Percentiles rank a stretch among this genome's conserved stretches.
Conservation (phyloP, 495 filamentous ascomycete genomes). For the Tuber brumale region DNA sequence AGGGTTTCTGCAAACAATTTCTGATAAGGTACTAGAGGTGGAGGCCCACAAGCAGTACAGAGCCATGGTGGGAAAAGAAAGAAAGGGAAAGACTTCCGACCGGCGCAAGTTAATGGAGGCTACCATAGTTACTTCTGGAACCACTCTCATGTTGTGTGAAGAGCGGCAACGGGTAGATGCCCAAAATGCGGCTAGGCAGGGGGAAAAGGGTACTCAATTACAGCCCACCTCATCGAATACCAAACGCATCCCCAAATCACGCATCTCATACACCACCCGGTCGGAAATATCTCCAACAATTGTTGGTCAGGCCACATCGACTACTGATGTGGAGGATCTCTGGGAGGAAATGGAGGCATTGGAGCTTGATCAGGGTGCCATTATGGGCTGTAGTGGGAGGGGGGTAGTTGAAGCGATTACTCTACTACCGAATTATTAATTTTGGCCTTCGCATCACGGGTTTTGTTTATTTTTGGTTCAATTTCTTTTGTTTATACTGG, state of each 20-base stretch:
- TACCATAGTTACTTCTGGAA: background rate
- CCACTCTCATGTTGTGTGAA: background rate
- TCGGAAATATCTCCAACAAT: background rate
- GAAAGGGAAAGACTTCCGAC: background rate
- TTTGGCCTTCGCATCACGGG: background rate
- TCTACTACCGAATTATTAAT: background rate
- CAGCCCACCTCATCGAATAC: background rate
- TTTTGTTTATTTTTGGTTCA: background rate
- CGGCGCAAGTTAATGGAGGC: background rate
- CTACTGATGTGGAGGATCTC: background rate
- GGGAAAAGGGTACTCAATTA: background rate
- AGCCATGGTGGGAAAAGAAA: background rate
- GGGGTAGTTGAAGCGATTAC: background rate
- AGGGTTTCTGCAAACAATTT: no score
- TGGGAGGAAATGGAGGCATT: background rate
- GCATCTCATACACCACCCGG: accelerated
- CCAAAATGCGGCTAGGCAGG: background rate
- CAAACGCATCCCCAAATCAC: background rate
- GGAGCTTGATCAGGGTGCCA: background rate
- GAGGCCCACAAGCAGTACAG: no score
- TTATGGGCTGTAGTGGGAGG: background rate
- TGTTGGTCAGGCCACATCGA: accelerated
- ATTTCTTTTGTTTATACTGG: background rate
- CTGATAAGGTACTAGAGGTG: no score
- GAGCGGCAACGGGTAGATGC: background rate